These are phyloP conservation scores for Neopestalotiopsis sp. DNA, from an alignment of 2,329 filamentous ascomycete genomes.

Conservation along the genomic window DNA sequence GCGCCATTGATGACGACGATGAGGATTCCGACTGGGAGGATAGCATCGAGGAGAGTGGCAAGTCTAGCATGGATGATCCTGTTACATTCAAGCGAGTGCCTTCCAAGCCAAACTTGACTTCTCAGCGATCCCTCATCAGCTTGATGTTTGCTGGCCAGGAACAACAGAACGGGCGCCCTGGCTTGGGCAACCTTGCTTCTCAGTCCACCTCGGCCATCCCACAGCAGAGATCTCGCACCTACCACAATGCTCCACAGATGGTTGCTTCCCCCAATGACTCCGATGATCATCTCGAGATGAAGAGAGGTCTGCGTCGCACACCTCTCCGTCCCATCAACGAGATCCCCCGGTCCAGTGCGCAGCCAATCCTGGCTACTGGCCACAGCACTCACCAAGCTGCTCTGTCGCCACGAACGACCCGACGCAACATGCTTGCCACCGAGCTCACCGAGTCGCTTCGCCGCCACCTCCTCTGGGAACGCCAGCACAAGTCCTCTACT, in stretches of 20 bases:
- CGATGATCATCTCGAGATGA: conserved; percentile 69
- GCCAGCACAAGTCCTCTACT: conserved; percentile 90
- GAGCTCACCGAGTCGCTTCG: conserved; percentile 93
- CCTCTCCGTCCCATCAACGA: conserved; percentile 63
- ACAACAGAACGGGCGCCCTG: conserved; percentile 64
- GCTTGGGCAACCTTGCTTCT: conserved; percentile 71
- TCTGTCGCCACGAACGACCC: conserved; percentile 88
- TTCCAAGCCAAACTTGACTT: conserved; percentile 83
- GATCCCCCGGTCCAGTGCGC: conserved; percentile 69
- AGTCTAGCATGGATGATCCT: conserved; percentile 81
- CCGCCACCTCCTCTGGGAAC: conserved; percentile 91
- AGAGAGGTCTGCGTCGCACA: conserved; percentile 57
- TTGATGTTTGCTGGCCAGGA: conserved; percentile 81
- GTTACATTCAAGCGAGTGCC: conserved; percentile 89
- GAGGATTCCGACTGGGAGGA: conserved; percentile 66
- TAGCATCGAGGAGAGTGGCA: conserved; percentile 80
- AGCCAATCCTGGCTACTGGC: conserved; percentile 79
- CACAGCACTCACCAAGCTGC: conserved; percentile 71
- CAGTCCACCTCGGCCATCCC: conserved; percentile 73
- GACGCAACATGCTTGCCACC: conserved; percentile 93
- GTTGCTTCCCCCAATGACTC: conserved; percentile 62
- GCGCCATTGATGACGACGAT: conserved; percentile 79
- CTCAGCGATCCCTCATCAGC: conserved; percentile 86
- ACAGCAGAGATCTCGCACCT: conserved; percentile 61
- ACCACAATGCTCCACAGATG: conserved; percentile 48